A percentile compares a stretch with the other conserved stretches of the same genome.
phyloP scores from a whole-genome alignment of 208 protist species.

The Phytomonas serpens region DNA sequence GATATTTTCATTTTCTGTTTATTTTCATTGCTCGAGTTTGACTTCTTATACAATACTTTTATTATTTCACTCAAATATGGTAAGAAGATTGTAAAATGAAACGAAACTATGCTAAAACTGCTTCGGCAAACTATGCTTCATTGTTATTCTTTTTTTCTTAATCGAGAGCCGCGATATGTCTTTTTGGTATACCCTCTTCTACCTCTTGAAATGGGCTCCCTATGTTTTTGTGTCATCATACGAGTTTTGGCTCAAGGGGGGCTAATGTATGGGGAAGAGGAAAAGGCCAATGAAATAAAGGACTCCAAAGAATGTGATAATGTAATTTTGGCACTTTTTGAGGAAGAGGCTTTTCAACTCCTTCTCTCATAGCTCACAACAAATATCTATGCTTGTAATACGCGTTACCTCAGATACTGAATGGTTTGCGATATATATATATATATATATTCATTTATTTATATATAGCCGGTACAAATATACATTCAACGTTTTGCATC shows the following conservation, averaged over 20 bases:
- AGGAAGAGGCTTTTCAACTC: background rate
- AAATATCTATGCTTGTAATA: background rate
- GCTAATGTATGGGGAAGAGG: background rate
- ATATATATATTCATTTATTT: background rate
- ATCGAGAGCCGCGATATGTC: conserved; percentile 1
- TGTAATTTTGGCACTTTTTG: background rate
- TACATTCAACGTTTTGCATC: background rate
- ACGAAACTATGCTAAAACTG: background rate
- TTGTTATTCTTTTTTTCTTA: conserved; percentile 5
- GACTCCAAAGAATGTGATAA: background rate
- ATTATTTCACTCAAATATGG: conserved; percentile 11
- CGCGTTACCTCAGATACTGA: background rate
- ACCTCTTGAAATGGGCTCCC: background rate
- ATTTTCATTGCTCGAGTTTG: background rate
- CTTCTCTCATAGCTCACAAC: background rate
- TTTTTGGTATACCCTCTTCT: background rate
- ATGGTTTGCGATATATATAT: background rate
- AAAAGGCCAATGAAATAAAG: background rate
- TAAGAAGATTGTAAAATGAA: conserved; percentile 5
- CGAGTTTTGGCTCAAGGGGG: background rate
- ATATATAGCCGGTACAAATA: background rate
- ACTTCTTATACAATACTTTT: conserved; percentile 1
- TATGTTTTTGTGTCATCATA: background rate
- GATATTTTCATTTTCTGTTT: background rate
- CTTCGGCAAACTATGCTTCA: conserved; percentile 5